These are phyloP conservation scores for Boeremia exigua DNA, from an alignment of 2,329 filamentous ascomycete genomes.

Conservation along the genomic window DNA sequence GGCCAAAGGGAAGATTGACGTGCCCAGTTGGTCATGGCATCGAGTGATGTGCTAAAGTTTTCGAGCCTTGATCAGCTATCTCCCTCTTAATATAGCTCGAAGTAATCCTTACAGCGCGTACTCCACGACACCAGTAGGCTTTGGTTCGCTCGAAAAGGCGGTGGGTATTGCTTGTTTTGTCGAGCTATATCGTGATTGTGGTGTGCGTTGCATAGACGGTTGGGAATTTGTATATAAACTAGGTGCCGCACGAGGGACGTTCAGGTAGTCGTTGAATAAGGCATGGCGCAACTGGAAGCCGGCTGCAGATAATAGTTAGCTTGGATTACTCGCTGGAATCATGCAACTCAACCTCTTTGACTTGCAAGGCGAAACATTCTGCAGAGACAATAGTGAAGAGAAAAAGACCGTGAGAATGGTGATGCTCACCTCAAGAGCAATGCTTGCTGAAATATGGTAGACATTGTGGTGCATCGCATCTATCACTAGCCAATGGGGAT, in stretches of 20 bases:
- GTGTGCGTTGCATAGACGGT: not conserved
- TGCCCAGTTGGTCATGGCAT: constrained; percentile 75
- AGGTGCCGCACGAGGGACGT: not conserved
- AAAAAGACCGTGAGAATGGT: too few species aligned
- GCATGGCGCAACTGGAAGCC: too few species aligned
- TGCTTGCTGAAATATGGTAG: too few species aligned
- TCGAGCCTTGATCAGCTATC: not conserved
- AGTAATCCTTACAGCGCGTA: constrained; percentile 1
- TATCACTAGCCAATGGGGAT: too few species aligned
- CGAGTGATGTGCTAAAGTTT: not conserved
- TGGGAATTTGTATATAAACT: not conserved
- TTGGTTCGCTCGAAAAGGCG: not conserved
- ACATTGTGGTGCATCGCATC: too few species aligned
- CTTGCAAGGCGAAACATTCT: too few species aligned
- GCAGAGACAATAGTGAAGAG: too few species aligned
- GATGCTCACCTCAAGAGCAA: too few species aligned
- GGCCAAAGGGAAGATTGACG: constrained; percentile 85
- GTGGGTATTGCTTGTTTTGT: not conserved
- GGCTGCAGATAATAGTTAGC: too few species aligned
- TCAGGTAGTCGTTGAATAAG: too few species aligned
- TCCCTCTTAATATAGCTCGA: not conserved
- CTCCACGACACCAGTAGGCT: not conserved
- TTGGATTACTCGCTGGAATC: too few species aligned
- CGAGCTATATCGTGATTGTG: not conserved
- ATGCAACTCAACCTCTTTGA: too few species aligned